phyloP scores from a whole-genome alignment of 352 stramenopile species.

The Phytophthora aleatoria region DNA sequence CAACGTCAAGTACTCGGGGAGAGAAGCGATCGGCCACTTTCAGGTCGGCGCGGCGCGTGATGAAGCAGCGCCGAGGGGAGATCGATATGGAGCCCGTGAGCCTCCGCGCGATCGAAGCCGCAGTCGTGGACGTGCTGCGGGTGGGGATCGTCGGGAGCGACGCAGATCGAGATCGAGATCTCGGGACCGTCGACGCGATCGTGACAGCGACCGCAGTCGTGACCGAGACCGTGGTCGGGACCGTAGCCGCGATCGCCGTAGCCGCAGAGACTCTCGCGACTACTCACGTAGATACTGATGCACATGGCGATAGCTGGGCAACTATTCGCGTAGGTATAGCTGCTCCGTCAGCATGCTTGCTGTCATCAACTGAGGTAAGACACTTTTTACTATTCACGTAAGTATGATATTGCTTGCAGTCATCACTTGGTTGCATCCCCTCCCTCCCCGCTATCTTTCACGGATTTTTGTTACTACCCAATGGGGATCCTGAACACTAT shows the following conservation, averaged over 20 bases:
- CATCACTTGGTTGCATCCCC: neutral
- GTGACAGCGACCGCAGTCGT: conserved; percentile 43
- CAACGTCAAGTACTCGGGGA: conserved; percentile 88
- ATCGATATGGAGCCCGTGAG: conserved; percentile 41
- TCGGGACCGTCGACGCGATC: conserved; percentile 48
- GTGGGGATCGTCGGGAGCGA: conserved; percentile 40
- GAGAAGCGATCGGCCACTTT: conserved; percentile 48
- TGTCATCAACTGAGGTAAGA: conserved; percentile 18
- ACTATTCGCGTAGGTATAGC: conserved; percentile 16
- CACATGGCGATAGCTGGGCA: conserved; percentile 6
- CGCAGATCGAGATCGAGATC: conserved; percentile 32
- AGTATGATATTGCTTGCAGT: neutral
- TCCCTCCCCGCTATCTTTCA: neutral
- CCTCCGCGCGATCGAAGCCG: conserved; percentile 38
- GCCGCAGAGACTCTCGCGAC: conserved; percentile 58
- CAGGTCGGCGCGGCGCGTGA: conserved; percentile 41
- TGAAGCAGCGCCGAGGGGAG: conserved; percentile 27
- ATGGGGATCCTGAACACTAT: no score
- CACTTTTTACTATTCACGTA: neutral
- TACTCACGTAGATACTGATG: conserved; percentile 44
- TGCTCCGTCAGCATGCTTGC: conserved; percentile 13
- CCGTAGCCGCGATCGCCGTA: conserved; percentile 44
- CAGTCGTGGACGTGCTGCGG: conserved; percentile 46
- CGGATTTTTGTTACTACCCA: neutral
- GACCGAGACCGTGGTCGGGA: conserved; percentile 47